Base-by-base conservation (phyloP, 352 stramenopile genomes). In the Sclerospora graminicola region DNA sequence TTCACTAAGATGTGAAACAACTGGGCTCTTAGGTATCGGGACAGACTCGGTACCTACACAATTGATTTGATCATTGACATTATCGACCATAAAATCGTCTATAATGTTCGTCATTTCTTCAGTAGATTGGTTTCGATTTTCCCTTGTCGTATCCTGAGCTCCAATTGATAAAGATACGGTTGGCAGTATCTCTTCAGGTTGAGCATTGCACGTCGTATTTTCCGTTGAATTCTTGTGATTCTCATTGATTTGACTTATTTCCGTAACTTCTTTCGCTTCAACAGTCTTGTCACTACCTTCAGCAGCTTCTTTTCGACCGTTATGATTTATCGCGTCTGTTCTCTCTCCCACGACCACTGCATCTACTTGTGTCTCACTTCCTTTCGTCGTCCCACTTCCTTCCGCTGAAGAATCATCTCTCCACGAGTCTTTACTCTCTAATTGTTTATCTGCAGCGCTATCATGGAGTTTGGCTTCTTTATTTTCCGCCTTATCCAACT, bases 1-100 rank as follows among this genome's bases (percentile, higher is more conserved):
- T 20, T 40, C 46, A n/a, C 57, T 59, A 40, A 63, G 36, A 51
- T 63, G 53, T 5, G 48, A 36, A 10, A 48, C 27, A 2, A 60
- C 33, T 11, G 53, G 45, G 19, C 45, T 60, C 18, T 14, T 19
- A 2, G 40, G 31, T 20, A 53, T 47, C 48, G 41, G 52, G n/a
- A 41, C 36, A 32, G 35, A 28, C 21, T 45, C 44, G 31, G 15
- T n/a, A 44, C 54, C 39, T 13, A 50, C 30, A 18, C 30, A 39
- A 11, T 20, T 19, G 8, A 52, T 13, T 5, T 19, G 37, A 15
- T 51, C 56, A 31, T 32, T 35, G 44, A 57, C 16, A 14, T 40
- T 41, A 21, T 44, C 28, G 16, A 19, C 19, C 13, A 67, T 33
- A 14, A 51, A 23, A 14, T 51, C 15, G 21, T 21, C 33, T 20